phyloP scores from a whole-genome alignment of 306 rosid genomes.

The Cucurbita ficifolia region DNA sequence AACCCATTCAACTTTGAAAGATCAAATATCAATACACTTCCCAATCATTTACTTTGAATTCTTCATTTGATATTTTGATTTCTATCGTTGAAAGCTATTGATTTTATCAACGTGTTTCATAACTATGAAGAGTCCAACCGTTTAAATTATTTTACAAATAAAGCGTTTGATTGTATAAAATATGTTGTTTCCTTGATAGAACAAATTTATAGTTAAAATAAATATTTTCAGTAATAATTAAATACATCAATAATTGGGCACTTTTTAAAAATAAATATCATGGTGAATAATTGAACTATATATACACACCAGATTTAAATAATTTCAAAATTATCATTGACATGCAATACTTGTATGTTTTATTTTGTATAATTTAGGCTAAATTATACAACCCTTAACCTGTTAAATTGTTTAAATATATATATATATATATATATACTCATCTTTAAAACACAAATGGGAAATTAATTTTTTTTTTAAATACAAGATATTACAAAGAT shows the following conservation, averaged over 20 bases:
- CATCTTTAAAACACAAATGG: no score
- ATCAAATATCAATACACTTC: neutral
- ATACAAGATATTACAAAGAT: no score
- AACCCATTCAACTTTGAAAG: neutral
- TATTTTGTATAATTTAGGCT: no score
- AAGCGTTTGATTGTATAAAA: neutral
- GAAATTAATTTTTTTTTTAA: no score
- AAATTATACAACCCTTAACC: no score
- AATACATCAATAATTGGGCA: no score
- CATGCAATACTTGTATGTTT: no score
- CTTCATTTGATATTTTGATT: neutral
- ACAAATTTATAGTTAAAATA: neutral
- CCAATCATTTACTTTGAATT: neutral
- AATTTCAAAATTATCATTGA: no score
- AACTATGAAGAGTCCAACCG: neutral
- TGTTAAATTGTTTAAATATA: no score
- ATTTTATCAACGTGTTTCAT: neutral
- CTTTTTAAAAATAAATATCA: neutral
- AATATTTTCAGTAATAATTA: neutral
- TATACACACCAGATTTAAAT: no score
- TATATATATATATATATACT: no score
- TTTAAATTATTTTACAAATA: neutral
- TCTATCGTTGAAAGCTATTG: neutral
- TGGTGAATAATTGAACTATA: neutral
- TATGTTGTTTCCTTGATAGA: neutral